Evolutionary conservation across 2,329 filamentous ascomycete species (phyloP), one percentile per base, ranked within the genome.

Genomic region (Verticillium nubilum): DNA sequence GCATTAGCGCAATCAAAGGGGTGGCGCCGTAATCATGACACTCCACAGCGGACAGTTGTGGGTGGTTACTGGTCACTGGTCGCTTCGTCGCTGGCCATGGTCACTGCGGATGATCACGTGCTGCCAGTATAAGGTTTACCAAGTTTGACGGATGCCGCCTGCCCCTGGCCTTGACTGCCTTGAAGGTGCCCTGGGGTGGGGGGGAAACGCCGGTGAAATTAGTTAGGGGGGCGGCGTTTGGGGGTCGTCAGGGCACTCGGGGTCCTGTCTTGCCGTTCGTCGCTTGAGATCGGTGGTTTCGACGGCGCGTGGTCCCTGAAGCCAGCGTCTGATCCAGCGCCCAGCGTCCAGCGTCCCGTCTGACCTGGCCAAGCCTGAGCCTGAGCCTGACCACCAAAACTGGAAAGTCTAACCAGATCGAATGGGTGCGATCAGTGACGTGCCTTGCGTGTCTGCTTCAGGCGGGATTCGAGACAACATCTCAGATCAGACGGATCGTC

Each of bases 1-100:
- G 59, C 54, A 59, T 62, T 62, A 62, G 61, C 61, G 61, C 61
- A 62, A 59, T 57, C 57, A 62, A 61, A 61, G 54, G 29, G 54
- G 57, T 47, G 42, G 42, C 42, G 42, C 42, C 42, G 42, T 9
- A 47, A 23, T 47, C 42, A 47, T 47, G 42, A 47, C 42, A 47
- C 42, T 23, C 42, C 42, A 47, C 42, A 12, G 42, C 42, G 42
- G 42, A 47, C 29, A 13, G n/a, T n/a, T n/a, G n/a, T n/a, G n/a
- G n/a, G n/a, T n/a, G n/a, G n/a, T 31, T 31, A 13, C 29, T 31
- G 29, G 29, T 13, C 29, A 31, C 9, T 31, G 29, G 29, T 13
- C 29, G n/a, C n/a, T n/a, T n/a, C n/a, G 5, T 31, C 29, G 2
- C 29, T 23, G 42, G 42, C 19, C 19, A 19, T 23, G n/a, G n/a